phyloP scores from a whole-genome alignment of 2,329 filamentous ascomycete genomes.

The Penicillium polonicum region DNA sequence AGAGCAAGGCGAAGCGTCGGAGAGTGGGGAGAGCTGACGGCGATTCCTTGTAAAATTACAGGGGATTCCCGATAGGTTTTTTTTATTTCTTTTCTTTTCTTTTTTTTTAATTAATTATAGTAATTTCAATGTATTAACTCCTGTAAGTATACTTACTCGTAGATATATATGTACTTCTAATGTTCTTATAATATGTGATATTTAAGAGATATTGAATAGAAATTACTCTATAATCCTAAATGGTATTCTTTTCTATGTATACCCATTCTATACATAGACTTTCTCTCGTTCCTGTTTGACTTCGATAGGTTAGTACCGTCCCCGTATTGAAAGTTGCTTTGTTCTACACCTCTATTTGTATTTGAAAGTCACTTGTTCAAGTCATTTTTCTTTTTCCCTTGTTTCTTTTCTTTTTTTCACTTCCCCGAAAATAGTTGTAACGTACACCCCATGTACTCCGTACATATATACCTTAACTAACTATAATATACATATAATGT shows the following conservation, averaged over 20 bases:
- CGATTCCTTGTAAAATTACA: slow-evolving; percentile 20
- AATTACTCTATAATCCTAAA: background rate
- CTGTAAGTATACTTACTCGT: background rate
- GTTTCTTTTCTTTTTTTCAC: background rate
- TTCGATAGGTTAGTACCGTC: background rate
- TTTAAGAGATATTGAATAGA: background rate
- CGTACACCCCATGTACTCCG: background rate
- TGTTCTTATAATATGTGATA: background rate
- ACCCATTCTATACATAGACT: too few relatives aligned
- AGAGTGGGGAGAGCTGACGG: slow-evolving; percentile 28
- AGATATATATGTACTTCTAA: background rate
- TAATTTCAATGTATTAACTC: background rate
- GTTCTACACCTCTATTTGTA: background rate
- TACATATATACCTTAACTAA: background rate
- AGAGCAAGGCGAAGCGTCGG: slow-evolving; percentile 24
- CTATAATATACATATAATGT: background rate
- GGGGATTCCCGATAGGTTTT: slow-evolving; percentile 15
- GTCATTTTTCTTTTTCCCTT: background rate
- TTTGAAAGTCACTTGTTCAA: background rate
- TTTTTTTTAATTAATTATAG: background rate
- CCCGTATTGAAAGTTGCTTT: background rate
- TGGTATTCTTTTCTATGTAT: background rate
- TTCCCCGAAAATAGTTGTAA: background rate
- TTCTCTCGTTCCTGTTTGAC: too few relatives aligned
- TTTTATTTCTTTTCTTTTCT: too few relatives aligned